A percentile compares a stretch with the other conserved stretches of the same genome.
Evolutionary conservation across 1,139 yeast genomes (phyloP).

Genomic region (Nadsonia starkeyi-henricii): DNA sequence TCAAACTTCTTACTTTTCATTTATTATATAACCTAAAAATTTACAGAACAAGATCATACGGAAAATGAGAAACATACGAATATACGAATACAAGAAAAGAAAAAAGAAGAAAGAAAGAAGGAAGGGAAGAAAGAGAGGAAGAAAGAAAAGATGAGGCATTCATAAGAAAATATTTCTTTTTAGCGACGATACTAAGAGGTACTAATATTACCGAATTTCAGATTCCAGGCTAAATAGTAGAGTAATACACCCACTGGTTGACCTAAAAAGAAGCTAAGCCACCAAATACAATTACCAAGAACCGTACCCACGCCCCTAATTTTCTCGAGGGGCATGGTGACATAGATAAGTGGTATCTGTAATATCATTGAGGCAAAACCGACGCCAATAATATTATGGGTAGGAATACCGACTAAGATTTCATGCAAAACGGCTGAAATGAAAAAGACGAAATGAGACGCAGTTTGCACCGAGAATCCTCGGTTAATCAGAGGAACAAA

Average conservation of each 20-base stretch:
- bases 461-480: conserved; percentile 20
- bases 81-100: no score
- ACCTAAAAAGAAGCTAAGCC: conserved; percentile 32
- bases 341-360: conserved; percentile 29
- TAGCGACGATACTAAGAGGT: no score
- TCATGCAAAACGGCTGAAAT: conserved; percentile 33
- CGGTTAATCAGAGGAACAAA: conserved; percentile 30
- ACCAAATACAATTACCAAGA: conserved; percentile 32
- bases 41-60: no score
- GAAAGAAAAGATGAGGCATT: no score
- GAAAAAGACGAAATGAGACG: conserved; percentile 26
- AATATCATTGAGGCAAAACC: conserved; percentile 31
- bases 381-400: conserved; percentile 32
- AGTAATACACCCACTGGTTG: conserved; percentile 32
- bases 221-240: conserved; percentile 32
- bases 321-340: conserved; percentile 28
- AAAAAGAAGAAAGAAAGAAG: no score
- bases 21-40: no score
- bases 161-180: no score
- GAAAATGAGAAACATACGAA: no score
- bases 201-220: conserved; percentile 16
- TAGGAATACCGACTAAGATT: conserved; percentile 33
- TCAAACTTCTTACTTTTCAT: no score
- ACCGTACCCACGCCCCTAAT: conserved; percentile 26
- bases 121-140: no score